Evolutionary conservation across 345 rosid species (phyloP).

Genomic region (Heritiera littoralis): DNA sequence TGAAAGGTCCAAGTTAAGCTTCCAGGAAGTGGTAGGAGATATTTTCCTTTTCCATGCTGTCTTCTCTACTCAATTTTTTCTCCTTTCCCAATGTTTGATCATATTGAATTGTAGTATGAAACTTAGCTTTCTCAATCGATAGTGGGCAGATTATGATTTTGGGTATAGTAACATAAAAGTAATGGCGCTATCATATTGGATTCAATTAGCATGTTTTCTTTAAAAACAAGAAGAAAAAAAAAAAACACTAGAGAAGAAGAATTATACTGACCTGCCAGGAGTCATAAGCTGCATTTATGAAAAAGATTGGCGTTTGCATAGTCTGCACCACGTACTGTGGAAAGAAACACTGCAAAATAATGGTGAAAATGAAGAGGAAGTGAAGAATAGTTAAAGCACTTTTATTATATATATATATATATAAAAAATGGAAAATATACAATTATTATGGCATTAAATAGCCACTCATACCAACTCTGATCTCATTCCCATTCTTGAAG

Average conservation of each 20-base stretch:
- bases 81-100: no score
- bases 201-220: neutral
- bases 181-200: no score
- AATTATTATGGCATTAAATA: neutral
- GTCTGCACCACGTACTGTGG: slow-evolving; percentile 63
- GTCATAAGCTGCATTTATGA: slow-evolving; percentile 83
- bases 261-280: slow-evolving; percentile 78
- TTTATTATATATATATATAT: neutral
- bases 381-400: neutral
- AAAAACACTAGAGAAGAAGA: neutral
- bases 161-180: no score
- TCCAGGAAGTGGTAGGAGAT: no score
- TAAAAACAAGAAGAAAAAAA: neutral
- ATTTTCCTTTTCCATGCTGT: no score
- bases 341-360: slow-evolving; percentile 78
- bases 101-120: no score
- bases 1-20: no score
- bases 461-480: slow-evolving; percentile 56
- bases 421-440: neutral
- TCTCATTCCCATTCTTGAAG: slow-evolving; percentile 52
- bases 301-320: slow-evolving; percentile 73
- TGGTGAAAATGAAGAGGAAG: slow-evolving; percentile 17
- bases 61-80: no score
- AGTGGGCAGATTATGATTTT: no score
- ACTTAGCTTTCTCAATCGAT: no score